Evolutionary conservation across 108 stramenopile genomes (phyloP).

Genomic region (Craspedostauros australis): DNA sequence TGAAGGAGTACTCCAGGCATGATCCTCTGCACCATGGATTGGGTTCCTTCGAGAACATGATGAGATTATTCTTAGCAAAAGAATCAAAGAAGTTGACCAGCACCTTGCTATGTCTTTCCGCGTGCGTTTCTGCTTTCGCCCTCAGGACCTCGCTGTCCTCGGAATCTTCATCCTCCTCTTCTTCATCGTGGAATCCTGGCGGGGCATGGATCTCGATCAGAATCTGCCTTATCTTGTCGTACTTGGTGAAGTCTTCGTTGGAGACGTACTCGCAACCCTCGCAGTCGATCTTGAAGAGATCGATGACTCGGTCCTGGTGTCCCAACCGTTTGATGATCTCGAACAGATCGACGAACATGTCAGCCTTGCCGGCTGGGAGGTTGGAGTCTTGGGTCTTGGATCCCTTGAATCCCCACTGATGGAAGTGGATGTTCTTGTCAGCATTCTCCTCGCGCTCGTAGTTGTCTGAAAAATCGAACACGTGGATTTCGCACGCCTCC

Average conservation of each 20-base stretch:
- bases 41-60: constrained; percentile 37
- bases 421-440: constrained; percentile 36
- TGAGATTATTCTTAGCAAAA: constrained; percentile 24
- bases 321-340: constrained; percentile 43
- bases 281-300: constrained; percentile 69
- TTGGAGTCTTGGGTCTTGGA: constrained; percentile 11
- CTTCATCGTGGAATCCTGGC: too few species aligned
- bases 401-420: constrained; percentile 47
- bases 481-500: constrained; percentile 49
- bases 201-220: constrained; percentile 27
- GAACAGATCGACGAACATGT: constrained; percentile 7
- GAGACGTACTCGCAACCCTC: constrained; percentile 57
- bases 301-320: constrained; percentile 42
- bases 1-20: constrained; percentile 27
- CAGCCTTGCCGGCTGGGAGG: background rate
- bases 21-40: constrained; percentile 11
- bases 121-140: too few species aligned
- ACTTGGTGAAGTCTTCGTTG: constrained; percentile 39
- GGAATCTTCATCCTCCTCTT: too few species aligned
- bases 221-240: constrained; percentile 26
- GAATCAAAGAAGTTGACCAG: constrained; percentile 26
- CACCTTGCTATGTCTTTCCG: too few species aligned
- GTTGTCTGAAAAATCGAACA: constrained; percentile 46
- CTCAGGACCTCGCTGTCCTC: too few species aligned
- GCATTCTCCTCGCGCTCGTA: constrained; percentile 13